A percentile compares a stretch with the other conserved stretches of the same genome.
Conservation (phyloP, 495 filamentous ascomycete genomes). For the Niebla homalea region DNA sequence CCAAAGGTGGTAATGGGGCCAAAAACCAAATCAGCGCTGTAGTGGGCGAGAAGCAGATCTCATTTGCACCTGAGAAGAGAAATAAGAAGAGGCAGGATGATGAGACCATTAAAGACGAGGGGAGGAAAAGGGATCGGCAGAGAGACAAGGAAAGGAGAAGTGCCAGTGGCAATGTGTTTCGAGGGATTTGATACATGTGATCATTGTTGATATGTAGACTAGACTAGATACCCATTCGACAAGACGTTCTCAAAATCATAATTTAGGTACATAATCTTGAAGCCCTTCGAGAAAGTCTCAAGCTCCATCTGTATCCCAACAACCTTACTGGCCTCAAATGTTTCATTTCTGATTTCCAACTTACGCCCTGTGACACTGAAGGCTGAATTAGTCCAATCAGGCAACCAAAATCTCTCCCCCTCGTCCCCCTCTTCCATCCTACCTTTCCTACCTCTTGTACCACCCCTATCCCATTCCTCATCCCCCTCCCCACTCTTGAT, state of each 20-base stretch:
- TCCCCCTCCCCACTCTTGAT: not conserved
- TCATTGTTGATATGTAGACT: not conserved
- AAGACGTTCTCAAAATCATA: no score
- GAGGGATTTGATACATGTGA: conserved; percentile 29
- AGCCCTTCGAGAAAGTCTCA: no score
- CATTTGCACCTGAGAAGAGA: conserved; percentile 59
- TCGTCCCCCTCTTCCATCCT: not conserved
- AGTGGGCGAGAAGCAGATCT: conserved; percentile 74
- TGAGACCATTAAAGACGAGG: conserved; percentile 3
- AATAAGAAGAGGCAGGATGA: conserved; percentile 25
- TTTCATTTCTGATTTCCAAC: no score
- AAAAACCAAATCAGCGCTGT: conserved; percentile 35
- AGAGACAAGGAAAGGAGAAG: conserved; percentile 36
- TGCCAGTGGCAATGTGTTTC: conserved; percentile 40
- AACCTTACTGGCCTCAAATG: no score
- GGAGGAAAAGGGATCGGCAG: conserved; percentile 15
- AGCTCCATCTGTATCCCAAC: no score
- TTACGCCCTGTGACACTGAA: no score
- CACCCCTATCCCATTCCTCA: not conserved
- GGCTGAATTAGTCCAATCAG: not conserved
- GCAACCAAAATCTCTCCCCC: not conserved
- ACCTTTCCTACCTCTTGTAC: no score
- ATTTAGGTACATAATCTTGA: no score
- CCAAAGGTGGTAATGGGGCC: conserved; percentile 32
- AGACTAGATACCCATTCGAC: not conserved